These are phyloP conservation scores for Helotiales sp. DNA, from an alignment of 2,329 filamentous ascomycete species.

Conservation along the genomic window DNA sequence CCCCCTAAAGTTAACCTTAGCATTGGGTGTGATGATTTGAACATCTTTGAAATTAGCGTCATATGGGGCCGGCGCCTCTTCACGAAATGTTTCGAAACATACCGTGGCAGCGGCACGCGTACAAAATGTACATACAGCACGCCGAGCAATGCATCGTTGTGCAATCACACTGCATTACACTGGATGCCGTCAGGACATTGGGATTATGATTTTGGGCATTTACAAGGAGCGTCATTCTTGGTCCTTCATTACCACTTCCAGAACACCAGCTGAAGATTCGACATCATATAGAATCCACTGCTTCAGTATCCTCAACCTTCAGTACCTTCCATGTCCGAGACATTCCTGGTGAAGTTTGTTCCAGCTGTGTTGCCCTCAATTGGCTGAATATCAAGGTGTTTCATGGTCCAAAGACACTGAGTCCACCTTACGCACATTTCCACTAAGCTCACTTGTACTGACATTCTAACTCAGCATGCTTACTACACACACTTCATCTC, in stretches of 20 bases:
- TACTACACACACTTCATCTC: too few species aligned
- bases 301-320: not conserved
- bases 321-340: not conserved
- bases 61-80: slow-evolving; percentile 14
- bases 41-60: slow-evolving; percentile 27
- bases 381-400: too few species aligned
- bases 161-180: not conserved
- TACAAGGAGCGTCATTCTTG: not conserved
- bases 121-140: not conserved
- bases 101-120: not conserved
- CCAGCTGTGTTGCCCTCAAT: too few species aligned
- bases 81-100: slow-evolving; percentile 1
- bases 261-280: not conserved
- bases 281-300: not conserved
- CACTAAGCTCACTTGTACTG: too few species aligned
- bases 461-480: too few species aligned
- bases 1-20: not conserved
- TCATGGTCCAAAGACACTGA: too few species aligned
- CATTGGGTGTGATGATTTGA: slow-evolving; percentile 1
- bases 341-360: too few species aligned
- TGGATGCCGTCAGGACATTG: not conserved
- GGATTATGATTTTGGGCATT: not conserved
- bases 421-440: too few species aligned
- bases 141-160: not conserved
- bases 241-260: not conserved